Evolutionary conservation across 2,329 filamentous ascomycete genomes (phyloP), one percentile per base, ranked within the genome.

Genomic region (Xylaria sp.): DNA sequence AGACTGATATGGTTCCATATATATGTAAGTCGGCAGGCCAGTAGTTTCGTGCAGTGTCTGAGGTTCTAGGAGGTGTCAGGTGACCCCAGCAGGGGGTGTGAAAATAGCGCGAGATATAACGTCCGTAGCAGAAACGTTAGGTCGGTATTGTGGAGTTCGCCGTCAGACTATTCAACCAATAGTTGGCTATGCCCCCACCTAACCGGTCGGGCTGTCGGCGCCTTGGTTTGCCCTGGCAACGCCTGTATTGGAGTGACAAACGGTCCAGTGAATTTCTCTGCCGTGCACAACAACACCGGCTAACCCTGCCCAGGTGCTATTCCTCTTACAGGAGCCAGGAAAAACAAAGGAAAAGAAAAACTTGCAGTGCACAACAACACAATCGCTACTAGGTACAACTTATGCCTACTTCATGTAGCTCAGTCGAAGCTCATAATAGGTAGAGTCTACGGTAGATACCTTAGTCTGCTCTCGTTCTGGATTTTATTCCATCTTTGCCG

Each of bases 1-100:
- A 27, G 55, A 47, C 47, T 35, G 55, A 47, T 47, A 25, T 68
- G 47, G 47, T 54, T 48, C 29, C 47, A 60, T 48, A 16, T 51
- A 40, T 40, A 40, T 25, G 35, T 57, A 42, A 40, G 13, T 42
- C 13, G 54, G 23, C 42, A 55, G 50, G 13, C 18, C 35, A 40
- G 21, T 42, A 42, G 68, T 69, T 63, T 69, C 59, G 64, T 37
- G 29, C 44, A 40, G 63, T 53, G 63, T 66, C 66, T 69, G 63
- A 62, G 59, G 53, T 63, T 47, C 35, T 48, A 54, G 29, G 59
- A 35, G 32, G 47, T 44, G 65, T 68, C 62, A 40, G 54, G 50
- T 25, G 25, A 60, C 60, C 42, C 60, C 47, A 21, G 32, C 32
- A 60, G 32, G 54, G 44, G 40, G 16, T 44, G 40, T 44, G 16